Evolutionary conservation across 148 eudicot genomes (phyloP).

Genomic region (Gaultheria prostrata): DNA sequence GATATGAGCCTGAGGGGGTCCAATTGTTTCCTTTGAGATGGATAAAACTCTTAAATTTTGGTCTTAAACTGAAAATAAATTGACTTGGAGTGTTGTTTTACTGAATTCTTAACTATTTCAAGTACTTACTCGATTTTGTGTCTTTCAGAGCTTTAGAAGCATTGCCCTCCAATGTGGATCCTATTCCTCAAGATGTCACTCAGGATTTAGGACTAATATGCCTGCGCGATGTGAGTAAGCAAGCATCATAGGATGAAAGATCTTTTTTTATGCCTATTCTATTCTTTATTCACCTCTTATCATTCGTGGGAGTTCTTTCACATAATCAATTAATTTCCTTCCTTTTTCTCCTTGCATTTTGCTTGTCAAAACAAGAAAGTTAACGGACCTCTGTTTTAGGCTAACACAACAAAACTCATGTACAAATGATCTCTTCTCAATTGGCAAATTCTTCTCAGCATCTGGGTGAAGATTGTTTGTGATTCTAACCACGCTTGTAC

Average conservation of each 20-base stretch:
- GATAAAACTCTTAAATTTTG: neutral
- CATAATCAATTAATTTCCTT: too few relatives aligned
- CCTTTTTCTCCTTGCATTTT: conserved; percentile 1
- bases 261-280: conserved; percentile 13
- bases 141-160: conserved; percentile 61
- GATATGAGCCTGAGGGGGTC: neutral
- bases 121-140: conserved; percentile 9
- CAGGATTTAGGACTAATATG: conserved; percentile 59
- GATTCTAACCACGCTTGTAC: neutral
- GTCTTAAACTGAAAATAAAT: neutral
- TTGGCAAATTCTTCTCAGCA: neutral
- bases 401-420: neutral
- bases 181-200: conserved; percentile 70
- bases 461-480: conserved; percentile 7
- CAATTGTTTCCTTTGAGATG: neutral
- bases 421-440: neutral
- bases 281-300: conserved; percentile 2
- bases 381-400: neutral
- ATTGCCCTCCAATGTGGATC: conserved; percentile 64
- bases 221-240: conserved; percentile 74
- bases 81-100: neutral
- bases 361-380: neutral
- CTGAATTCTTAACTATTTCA: conserved; percentile 4
- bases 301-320: neutral
- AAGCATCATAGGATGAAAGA: neutral